These are phyloP conservation scores for Trichomonas vaginalis DNA, from an alignment of 208 protist genomes.

Conservation along the genomic window DNA sequence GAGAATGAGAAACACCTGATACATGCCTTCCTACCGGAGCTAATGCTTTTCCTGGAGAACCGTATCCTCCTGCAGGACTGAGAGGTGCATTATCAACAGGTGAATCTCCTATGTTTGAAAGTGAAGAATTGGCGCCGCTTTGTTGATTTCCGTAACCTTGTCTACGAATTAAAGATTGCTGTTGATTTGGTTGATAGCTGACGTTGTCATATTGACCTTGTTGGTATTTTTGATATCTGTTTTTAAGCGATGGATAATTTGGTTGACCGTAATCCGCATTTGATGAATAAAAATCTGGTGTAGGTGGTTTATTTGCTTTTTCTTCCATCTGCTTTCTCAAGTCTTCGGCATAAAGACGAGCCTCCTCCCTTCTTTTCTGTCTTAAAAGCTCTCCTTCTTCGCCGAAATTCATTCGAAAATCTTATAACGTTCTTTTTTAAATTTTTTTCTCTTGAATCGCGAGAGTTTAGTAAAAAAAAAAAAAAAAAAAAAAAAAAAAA, in stretches of 20 bases:
- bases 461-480: too few relatives aligned
- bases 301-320: not conserved
- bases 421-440: too few relatives aligned
- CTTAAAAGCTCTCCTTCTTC: not conserved
- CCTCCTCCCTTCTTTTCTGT: not conserved
- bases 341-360: not conserved
- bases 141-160: not conserved
- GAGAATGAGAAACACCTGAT: not conserved
- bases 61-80: not conserved
- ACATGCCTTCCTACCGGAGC: not conserved
- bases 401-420: not conserved
- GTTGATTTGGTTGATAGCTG: not conserved
- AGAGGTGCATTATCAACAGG: not conserved
- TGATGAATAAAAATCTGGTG: not conserved
- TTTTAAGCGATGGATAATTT: too few relatives aligned
- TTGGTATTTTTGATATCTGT: not conserved
- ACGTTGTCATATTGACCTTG: not conserved
- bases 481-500: too few relatives aligned
- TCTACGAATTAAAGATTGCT: not conserved
- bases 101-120: not conserved
- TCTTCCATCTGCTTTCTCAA: not conserved
- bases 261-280: too few relatives aligned
- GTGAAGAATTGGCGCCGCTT: not conserved
- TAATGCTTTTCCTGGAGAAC: not conserved
- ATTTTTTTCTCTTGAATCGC: too few relatives aligned